A percentile compares a stretch with the other conserved stretches of the same genome.
Conservation (phyloP, 2,329 filamentous ascomycete genomes). For the Colletotrichum melonis region DNA sequence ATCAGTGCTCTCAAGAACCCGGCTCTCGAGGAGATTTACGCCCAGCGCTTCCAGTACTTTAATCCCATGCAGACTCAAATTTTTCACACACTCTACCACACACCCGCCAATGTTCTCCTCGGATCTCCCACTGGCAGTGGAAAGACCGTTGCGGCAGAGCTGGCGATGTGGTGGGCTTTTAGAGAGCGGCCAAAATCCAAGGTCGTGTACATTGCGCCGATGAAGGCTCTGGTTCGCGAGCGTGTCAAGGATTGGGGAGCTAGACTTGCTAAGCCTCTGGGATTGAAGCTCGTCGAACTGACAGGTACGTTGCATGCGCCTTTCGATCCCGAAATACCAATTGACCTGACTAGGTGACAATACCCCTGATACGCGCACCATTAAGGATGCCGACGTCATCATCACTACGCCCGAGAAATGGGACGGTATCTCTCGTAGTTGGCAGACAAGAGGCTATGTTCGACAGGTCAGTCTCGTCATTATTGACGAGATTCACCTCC, state of each 20-base stretch:
- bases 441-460: conserved; percentile 97
- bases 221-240: conserved; percentile 98
- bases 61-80: conserved; percentile 99
- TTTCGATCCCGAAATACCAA: too few species aligned
- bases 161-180: conserved; percentile 99
- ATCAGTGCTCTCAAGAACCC: conserved; percentile 90
- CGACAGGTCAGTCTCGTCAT: conserved; percentile 95
- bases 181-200: conserved; percentile 94
- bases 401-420: conserved; percentile 99
- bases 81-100: conserved; percentile 96
- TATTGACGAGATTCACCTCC: conserved; percentile 96
- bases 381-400: conserved; percentile 95
- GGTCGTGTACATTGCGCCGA: conserved; percentile 98
- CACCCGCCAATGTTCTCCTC: conserved; percentile 88
- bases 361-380: conserved; percentile 95
- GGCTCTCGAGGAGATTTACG: conserved; percentile 87
- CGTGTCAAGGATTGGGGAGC: conserved; percentile 94
- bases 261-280: conserved; percentile 84
- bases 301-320: conserved; percentile 66
- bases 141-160: conserved; percentile 94
- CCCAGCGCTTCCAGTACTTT: conserved; percentile 91
- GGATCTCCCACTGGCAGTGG: conserved; percentile 97
- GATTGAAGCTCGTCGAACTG: conserved; percentile 91
- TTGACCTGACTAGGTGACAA: conserved; percentile 72
- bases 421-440: conserved; percentile 99